A percentile compares a stretch with the other conserved stretches of the same genome.
Conservation (phyloP, 306 rosid species). For the Cucumis sativus region Cucumber_9930_V3 NC_026655.2:19086001-19086500, state of each 20-base stretch:
- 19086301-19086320: not conserved
- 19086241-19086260: not conserved
- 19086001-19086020: no score
- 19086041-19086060: not conserved
- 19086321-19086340: not conserved
- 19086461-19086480: not conserved
- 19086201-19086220: not conserved
- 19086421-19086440: not conserved
- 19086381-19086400: not conserved
- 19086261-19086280: not conserved
- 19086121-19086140: not conserved
- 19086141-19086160: not conserved
- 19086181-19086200: not conserved
- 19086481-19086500: no score
- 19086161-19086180: not conserved
- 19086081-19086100: not conserved
- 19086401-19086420: no score
- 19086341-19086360: not conserved
- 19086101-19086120: not conserved
- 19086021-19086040: not conserved
- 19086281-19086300: not conserved
- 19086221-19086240: not conserved
- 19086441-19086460: not conserved
- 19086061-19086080: not conserved
- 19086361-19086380: not conserved